Conservation (phyloP, 192 early-diverging fungal species). For the Kappamyces sp. region DNA sequence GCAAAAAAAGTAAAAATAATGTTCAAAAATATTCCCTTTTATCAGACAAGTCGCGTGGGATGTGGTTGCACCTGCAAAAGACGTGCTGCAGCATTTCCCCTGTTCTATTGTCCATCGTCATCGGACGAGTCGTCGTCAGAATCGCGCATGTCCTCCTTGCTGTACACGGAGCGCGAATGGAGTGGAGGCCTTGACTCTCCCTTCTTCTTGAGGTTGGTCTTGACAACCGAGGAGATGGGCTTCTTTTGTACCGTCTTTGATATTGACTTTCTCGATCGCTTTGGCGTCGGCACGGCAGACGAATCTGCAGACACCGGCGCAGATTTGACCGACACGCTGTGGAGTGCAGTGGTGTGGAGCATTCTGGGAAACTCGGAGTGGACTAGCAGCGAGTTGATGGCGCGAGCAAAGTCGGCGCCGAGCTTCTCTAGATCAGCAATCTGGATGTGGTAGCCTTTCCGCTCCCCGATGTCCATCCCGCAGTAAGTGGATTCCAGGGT, state of each 20-base stretch:
- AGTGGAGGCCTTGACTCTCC: too few species aligned
- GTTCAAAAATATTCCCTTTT: too few species aligned
- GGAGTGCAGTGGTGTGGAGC: neutral
- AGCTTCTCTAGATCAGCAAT: conserved; percentile 35
- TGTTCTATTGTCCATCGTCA: too few species aligned
- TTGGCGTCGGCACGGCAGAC: conserved; percentile 7
- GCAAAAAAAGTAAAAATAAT: too few species aligned
- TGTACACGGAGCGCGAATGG: too few species aligned
- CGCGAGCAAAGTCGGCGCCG: conserved; percentile 29
- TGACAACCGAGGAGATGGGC: too few species aligned
- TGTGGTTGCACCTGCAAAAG: too few species aligned
- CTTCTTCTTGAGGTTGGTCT: neutral
- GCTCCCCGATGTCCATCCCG: conserved; percentile 41
- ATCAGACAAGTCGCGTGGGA: too few species aligned
- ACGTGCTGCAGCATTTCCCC: too few species aligned
- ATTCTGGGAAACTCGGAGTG: neutral
- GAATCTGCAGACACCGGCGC: neutral
- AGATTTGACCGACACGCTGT: neutral
- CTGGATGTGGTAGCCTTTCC: conserved; percentile 42
- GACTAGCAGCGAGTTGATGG: neutral
- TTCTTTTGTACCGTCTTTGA: too few species aligned
- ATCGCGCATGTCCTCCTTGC: too few species aligned
- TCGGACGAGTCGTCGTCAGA: too few species aligned
- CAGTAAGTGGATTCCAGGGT: conserved; percentile 48
- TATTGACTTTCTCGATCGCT: neutral